Conservation (phyloP, 2,329 filamentous ascomycete species). For the Lachnellula subtilissima region DNA sequence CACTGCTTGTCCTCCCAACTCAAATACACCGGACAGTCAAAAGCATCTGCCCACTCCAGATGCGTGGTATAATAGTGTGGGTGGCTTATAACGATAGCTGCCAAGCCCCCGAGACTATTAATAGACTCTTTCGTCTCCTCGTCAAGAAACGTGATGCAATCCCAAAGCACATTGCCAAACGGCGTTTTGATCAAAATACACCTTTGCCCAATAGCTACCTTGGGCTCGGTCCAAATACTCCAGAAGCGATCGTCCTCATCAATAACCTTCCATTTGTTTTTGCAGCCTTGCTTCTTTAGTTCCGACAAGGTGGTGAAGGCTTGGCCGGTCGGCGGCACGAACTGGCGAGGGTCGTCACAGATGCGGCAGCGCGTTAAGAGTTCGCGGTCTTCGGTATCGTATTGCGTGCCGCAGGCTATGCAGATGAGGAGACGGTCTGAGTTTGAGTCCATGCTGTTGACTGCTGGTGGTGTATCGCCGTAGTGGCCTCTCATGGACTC, state of each 20-base stretch:
- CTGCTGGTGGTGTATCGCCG: constrained; percentile 11
- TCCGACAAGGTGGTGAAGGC: constrained; percentile 56
- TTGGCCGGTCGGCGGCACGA: constrained; percentile 59
- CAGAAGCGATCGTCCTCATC: constrained; percentile 42
- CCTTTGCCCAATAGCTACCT: constrained; percentile 71
- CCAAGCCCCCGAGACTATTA: constrained; percentile 57
- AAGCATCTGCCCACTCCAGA: constrained; percentile 65
- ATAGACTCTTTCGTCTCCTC: constrained; percentile 55
- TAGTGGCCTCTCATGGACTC: constrained; percentile 19
- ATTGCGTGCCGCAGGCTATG: constrained; percentile 67
- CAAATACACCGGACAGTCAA: constrained; percentile 66
- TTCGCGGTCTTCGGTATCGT: constrained; percentile 45
- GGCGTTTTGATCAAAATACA: constrained; percentile 63
- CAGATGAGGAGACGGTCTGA: constrained; percentile 50
- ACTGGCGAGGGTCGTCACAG: constrained; percentile 71
- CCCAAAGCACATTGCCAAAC: constrained; percentile 72
- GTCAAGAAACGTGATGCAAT: constrained; percentile 68
- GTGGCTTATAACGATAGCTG: constrained; percentile 71
- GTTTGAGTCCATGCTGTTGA: constrained; percentile 9
- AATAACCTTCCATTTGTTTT: constrained; percentile 49
- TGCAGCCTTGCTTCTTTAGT: constrained; percentile 38
- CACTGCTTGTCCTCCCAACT: constrained; percentile 61
- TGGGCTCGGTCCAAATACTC: constrained; percentile 47
- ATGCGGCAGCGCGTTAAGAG: constrained; percentile 57
- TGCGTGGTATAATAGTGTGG: constrained; percentile 81